Evolutionary conservation across 495 filamentous ascomycete genomes (phyloP).

Genomic region (Neurospora terricola): DNA sequence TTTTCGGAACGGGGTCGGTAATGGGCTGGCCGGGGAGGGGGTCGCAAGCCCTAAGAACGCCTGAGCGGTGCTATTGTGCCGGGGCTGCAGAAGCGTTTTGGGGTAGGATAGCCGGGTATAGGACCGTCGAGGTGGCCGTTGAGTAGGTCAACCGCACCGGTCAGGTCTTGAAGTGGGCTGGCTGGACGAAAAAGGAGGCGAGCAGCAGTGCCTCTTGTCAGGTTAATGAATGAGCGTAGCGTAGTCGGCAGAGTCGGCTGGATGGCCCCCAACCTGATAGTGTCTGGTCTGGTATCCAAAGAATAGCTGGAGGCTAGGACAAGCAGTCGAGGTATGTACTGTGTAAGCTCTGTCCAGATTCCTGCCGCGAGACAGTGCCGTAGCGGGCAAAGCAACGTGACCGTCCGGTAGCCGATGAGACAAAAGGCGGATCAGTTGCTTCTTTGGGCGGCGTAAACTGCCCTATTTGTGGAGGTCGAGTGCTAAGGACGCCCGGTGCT

Average conservation of each 20-base stretch:
- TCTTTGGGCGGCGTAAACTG: neutral
- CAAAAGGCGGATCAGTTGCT: neutral
- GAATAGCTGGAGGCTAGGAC: neutral
- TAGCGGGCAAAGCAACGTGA: neutral
- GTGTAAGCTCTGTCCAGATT: neutral
- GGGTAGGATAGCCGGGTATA: conserved; percentile 1
- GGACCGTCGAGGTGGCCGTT: conserved; percentile 9
- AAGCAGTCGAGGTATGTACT: neutral
- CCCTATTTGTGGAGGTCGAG: conserved; percentile 9
- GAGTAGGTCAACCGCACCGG: conserved; percentile 9
- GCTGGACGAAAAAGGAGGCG: neutral
- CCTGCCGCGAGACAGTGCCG: neutral
- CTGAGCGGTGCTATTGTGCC: conserved; percentile 11
- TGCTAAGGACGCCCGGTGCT: conserved; percentile 1
- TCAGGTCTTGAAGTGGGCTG: conserved; percentile 1
- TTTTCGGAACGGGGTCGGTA: conserved; percentile 19
- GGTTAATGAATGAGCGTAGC: neutral
- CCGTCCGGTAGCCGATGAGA: neutral
- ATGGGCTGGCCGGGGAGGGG: conserved; percentile 16
- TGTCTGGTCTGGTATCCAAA: neutral
- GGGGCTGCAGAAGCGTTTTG: conserved; percentile 17
- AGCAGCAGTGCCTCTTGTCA: neutral
- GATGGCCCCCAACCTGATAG: neutral
- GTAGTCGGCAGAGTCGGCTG: neutral
- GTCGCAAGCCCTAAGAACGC: conserved; percentile 9